Conservation (phyloP, 768 basidiomycete species). For the Boletus pseudopeckii region DNA sequence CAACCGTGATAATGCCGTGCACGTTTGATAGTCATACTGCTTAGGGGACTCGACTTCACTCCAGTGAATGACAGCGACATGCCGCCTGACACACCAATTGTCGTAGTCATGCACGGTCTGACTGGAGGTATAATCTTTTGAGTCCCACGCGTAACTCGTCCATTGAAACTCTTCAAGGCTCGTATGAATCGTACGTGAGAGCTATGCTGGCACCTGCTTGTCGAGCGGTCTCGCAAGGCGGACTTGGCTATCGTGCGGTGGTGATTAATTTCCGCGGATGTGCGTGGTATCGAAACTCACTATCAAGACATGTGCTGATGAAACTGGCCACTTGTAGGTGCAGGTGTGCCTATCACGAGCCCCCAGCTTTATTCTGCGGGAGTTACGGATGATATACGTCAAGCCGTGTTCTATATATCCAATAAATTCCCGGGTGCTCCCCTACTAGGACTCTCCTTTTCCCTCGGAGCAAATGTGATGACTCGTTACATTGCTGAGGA, state of each 20-base stretch:
- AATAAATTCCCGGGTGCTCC: slow-evolving; percentile 73
- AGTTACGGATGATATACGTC: slow-evolving; percentile 85
- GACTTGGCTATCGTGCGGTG: slow-evolving; percentile 84
- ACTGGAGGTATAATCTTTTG: slow-evolving; percentile 27
- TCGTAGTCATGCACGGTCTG: slow-evolving; percentile 33
- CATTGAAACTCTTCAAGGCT: slow-evolving; percentile 46
- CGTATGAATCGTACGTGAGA: slow-evolving; percentile 87
- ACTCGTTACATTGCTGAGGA: slow-evolving; percentile 89
- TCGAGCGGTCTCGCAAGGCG: slow-evolving; percentile 69
- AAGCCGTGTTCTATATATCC: slow-evolving; percentile 73
- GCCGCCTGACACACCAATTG: slow-evolving; percentile 24
- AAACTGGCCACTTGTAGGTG: slow-evolving; percentile 48
- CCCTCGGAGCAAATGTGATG: slow-evolving; percentile 88
- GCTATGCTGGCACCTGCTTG: slow-evolving; percentile 75
- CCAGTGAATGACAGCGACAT: slow-evolving; percentile 25
- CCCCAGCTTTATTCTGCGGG: slow-evolving; percentile 85
- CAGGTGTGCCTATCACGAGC: slow-evolving; percentile 78
- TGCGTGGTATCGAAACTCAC: slow-evolving; percentile 36
- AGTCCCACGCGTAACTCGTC: background rate
- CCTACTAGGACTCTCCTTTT: slow-evolving; percentile 86
- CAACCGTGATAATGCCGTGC: background rate
- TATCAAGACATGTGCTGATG: slow-evolving; percentile 14
- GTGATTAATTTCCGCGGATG: slow-evolving; percentile 94
- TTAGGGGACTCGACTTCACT: slow-evolving; percentile 34
- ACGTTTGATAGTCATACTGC: background rate